phyloP scores from a whole-genome alignment of 768 basidiomycete species.

The Suillus ampliporus region DNA sequence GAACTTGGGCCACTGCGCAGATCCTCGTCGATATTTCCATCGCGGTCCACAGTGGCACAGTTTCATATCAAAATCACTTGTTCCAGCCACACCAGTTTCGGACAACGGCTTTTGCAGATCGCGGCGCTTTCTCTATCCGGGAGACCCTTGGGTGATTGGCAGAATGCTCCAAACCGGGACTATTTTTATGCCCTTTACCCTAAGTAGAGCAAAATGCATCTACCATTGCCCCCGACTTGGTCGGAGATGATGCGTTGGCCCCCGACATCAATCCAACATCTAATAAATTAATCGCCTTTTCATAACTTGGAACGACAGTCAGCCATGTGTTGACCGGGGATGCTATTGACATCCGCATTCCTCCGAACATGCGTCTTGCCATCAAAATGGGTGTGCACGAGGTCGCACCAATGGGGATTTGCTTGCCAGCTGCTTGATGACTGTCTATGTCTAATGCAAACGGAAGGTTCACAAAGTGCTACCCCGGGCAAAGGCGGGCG shows the following conservation, averaged over 20 bases:
- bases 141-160: slow-evolving; percentile 3
- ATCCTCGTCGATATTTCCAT: background rate
- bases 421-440: background rate
- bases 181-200: background rate
- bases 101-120: background rate
- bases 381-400: background rate
- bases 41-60: background rate
- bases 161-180: background rate
- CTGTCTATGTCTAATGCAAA: background rate
- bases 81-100: background rate
- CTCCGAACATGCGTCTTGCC: slow-evolving; percentile 2
- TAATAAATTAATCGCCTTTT: slow-evolving; percentile 1
- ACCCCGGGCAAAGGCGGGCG: background rate
- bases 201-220: background rate
- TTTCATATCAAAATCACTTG: background rate
- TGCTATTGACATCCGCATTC: slow-evolving; percentile 1
- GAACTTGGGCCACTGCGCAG: background rate
- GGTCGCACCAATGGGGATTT: background rate
- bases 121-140: background rate
- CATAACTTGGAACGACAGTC: background rate
- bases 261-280: background rate
- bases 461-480: background rate
- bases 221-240: background rate
- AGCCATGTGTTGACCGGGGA: slow-evolving; percentile 4
- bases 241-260: background rate